Evolutionary conservation across 257 asterid species (phyloP).

Genomic region (Ilex aquifolium): DNA sequence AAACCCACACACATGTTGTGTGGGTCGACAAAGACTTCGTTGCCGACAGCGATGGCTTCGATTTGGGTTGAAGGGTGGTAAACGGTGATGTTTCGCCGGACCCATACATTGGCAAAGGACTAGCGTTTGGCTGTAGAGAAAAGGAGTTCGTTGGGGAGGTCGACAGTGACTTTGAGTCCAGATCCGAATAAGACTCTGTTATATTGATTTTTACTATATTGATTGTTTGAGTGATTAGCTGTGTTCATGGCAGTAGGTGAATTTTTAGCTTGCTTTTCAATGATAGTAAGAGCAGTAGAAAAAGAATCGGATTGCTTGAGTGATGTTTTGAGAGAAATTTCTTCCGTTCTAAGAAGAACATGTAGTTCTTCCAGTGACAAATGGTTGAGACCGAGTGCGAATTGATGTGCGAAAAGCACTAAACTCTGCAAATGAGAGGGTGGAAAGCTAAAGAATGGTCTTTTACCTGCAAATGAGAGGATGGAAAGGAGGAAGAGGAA

Average conservation of each 20-base stretch:
- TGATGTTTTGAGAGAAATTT: too few species aligned
- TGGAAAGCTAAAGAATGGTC: neutral
- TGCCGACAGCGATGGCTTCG: slow-evolving; percentile 86
- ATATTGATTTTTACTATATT: too few species aligned
- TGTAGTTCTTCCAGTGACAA: slow-evolving; percentile 29
- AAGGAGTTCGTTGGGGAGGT: slow-evolving; percentile 90
- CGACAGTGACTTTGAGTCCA: slow-evolving; percentile 55
- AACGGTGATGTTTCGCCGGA: slow-evolving; percentile 46
- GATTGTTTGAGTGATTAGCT: too few species aligned
- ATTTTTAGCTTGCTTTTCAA: too few species aligned
- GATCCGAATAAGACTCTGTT: slow-evolving; percentile 58
- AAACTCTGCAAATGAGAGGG: too few species aligned
- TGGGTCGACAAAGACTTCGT: slow-evolving; percentile 80
- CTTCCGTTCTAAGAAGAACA: too few species aligned
- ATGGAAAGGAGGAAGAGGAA: slow-evolving; percentile 16
- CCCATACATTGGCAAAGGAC: slow-evolving; percentile 69
- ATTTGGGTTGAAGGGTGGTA: slow-evolving; percentile 62
- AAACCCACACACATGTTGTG: slow-evolving; percentile 45
- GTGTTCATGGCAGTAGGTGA: slow-evolving; percentile 20
- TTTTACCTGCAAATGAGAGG: slow-evolving; percentile 23
- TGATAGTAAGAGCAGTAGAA: too few species aligned
- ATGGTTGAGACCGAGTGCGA: too few species aligned
- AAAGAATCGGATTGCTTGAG: too few species aligned
- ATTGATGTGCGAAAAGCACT: too few species aligned
- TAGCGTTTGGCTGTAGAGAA: slow-evolving; percentile 53